Percentiles rank a stretch among this genome's conserved stretches.
Conservation (phyloP, 2,329 filamentous ascomycete genomes). For the Alternaria infectoria region DNA sequence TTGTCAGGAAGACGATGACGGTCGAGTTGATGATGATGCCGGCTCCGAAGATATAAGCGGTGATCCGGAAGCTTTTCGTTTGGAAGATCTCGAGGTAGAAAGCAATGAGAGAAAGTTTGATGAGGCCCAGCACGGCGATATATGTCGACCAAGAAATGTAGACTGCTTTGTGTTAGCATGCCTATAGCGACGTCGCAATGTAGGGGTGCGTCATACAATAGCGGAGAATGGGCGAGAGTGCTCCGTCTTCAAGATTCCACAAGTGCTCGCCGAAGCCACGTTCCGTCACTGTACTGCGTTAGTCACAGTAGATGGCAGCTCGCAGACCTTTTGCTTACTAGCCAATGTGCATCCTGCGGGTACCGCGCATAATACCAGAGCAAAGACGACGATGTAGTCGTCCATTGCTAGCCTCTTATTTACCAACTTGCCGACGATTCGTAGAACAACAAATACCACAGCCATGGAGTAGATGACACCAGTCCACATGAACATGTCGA, state of each 20-base stretch:
- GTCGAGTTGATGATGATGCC: conserved; percentile 25
- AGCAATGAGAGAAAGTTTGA: conserved; percentile 33
- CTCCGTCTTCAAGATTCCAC: conserved; percentile 19
- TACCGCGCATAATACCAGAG: conserved; percentile 22
- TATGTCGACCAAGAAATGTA: conserved; percentile 29
- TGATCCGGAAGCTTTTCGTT: conserved; percentile 19
- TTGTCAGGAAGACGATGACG: conserved; percentile 23
- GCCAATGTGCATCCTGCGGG: conserved; percentile 24
- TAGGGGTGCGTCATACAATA: conserved; percentile 9
- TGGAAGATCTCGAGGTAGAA: conserved; percentile 41
- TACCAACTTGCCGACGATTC: conserved; percentile 22
- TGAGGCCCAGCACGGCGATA: conserved; percentile 27
- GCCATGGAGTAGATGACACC: conserved; percentile 20
- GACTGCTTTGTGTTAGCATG: conserved; percentile 10
- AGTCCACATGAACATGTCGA: conserved; percentile 9
- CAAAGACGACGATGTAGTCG: conserved; percentile 26
- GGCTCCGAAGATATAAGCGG: conserved; percentile 20
- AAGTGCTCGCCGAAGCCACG: conserved; percentile 34
- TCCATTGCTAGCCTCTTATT: conserved; percentile 23
- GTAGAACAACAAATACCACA: conserved; percentile 15
- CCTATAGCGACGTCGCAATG: background rate
- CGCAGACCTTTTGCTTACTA: conserved; percentile 15
- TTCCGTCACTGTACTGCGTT: conserved; percentile 21
- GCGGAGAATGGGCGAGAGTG: conserved; percentile 15
- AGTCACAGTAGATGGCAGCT: background rate